phyloP scores from a whole-genome alignment of 2,329 filamentous ascomycete species.

The Aspergillus pseudoviridinutans region DNA sequence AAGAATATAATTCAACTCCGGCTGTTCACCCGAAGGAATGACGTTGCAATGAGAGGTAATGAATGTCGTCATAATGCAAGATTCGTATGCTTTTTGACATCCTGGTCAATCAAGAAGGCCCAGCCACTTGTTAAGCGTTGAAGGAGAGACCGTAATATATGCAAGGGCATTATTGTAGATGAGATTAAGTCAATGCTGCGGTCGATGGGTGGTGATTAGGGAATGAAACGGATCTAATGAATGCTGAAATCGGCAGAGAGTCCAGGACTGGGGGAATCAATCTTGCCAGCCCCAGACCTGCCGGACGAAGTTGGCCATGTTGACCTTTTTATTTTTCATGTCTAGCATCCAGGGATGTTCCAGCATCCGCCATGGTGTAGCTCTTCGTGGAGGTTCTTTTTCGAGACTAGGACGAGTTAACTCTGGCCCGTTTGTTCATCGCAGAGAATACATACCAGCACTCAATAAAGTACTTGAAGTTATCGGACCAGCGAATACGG shows the following conservation, averaged over 20 bases:
- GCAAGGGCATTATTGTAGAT: conserved; percentile 15
- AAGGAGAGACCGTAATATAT: conserved; percentile 20
- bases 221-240: conserved; percentile 4
- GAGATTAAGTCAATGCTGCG: conserved; percentile 4
- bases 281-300: conserved; percentile 98
- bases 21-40: conserved; percentile 16
- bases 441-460: conserved; percentile 67
- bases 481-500: conserved; percentile 90
- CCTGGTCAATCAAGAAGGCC: conserved; percentile 24
- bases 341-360: conserved; percentile 99
- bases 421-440: background rate
- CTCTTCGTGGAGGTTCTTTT: conserved; percentile 81
- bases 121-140: conserved; percentile 23
- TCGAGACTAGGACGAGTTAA: conserved; percentile 64
- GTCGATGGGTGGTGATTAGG: background rate
- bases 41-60: conserved; percentile 16
- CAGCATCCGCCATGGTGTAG: conserved; percentile 96
- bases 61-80: conserved; percentile 22
- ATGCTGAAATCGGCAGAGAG: conserved; percentile 8
- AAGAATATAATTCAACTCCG: conserved; percentile 17
- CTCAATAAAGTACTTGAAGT: conserved; percentile 99
- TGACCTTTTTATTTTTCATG: conserved; percentile 93
- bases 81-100: conserved; percentile 26
- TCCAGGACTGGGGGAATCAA: conserved; percentile 22
- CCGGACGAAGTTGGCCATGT: conserved; percentile 90